Conservation (phyloP, 2,329 filamentous ascomycete species). For the Monosporascus sp. region DNA sequence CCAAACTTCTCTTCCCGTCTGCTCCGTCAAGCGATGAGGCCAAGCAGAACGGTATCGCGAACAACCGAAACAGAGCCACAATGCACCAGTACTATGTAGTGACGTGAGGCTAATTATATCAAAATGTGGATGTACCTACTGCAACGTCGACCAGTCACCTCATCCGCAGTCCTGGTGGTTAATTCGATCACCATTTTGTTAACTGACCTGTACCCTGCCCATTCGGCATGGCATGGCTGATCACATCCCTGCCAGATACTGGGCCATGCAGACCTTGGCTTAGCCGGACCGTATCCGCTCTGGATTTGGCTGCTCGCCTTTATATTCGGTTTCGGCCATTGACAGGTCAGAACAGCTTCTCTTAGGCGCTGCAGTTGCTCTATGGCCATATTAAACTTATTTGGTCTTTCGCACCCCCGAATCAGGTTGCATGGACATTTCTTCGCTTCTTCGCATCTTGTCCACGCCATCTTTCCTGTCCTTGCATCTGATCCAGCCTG, state of each 20-base stretch:
- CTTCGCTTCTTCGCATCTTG: conserved; percentile 25
- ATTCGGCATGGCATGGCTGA: conserved; percentile 33
- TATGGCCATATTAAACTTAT: conserved; percentile 32
- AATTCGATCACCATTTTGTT: conserved; percentile 26
- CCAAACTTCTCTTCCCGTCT: conserved; percentile 7
- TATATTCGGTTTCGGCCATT: conserved; percentile 37
- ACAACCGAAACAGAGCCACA: conserved; percentile 7
- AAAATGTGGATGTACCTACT: conserved; percentile 27
- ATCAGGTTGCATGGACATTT: conserved; percentile 19
- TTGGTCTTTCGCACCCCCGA: conserved; percentile 29
- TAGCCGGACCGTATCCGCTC: conserved; percentile 41
- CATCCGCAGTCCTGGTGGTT: conserved; percentile 20
- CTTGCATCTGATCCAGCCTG: conserved; percentile 19
- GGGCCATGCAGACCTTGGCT: conserved; percentile 32
- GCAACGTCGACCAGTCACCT: conserved; percentile 28
- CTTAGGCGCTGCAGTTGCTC: conserved; percentile 37
- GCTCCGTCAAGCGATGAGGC: conserved; percentile 23
- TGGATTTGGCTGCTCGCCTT: conserved; percentile 36
- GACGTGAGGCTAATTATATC: conserved; percentile 35
- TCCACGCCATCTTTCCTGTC: conserved; percentile 20
- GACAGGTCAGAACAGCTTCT: conserved; percentile 34
- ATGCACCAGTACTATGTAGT: conserved; percentile 5
- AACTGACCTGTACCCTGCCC: conserved; percentile 28
- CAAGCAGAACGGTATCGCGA: conserved; percentile 3
- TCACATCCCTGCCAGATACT: conserved; percentile 29